Evolutionary conservation across 176 grass and related monocot species (phyloP).

Genomic region (Aegilops bicornis): DNA sequence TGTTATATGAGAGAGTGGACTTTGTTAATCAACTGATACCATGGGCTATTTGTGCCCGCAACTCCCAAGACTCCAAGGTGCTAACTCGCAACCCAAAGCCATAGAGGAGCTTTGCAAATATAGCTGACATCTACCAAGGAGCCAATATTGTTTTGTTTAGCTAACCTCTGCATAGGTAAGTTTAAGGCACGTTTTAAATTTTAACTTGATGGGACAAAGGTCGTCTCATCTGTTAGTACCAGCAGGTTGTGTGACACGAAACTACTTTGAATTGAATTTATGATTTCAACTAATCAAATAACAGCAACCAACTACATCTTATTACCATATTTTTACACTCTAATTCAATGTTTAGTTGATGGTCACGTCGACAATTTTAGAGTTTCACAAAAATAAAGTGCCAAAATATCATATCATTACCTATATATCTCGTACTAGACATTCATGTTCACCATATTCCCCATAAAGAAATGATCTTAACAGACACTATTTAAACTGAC

Average conservation of each 20-base stretch:
- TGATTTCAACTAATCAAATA: conserved; percentile 11
- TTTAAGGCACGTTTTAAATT: conserved; percentile 35
- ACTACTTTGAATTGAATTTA: conserved; percentile 13
- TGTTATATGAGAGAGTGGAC: no score
- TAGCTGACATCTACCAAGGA: conserved; percentile 13
- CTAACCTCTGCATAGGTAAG: conserved; percentile 28
- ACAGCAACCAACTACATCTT: neutral
- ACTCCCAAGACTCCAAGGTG: no score
- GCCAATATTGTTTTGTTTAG: conserved; percentile 49
- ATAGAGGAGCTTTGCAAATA: no score
- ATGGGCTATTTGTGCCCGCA: no score
- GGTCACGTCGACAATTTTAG: neutral
- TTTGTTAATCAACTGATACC: no score
- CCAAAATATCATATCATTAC: no score
- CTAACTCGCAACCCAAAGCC: no score
- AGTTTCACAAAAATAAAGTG: neutral
- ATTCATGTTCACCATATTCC: no score
- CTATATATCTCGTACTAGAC: no score
- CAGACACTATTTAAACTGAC: neutral
- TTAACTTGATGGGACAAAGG: conserved; percentile 27
- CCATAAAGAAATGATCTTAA: conserved; percentile 1
- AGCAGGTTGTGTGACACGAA: conserved; percentile 26
- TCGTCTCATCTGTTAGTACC: conserved; percentile 21
- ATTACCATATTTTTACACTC: no score
- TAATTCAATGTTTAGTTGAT: neutral